Percentiles rank a stretch among this genome's conserved stretches.
Evolutionary conservation across 495 filamentous ascomycete genomes (phyloP).

Genomic region (Neurospora tetrasperma): DNA sequence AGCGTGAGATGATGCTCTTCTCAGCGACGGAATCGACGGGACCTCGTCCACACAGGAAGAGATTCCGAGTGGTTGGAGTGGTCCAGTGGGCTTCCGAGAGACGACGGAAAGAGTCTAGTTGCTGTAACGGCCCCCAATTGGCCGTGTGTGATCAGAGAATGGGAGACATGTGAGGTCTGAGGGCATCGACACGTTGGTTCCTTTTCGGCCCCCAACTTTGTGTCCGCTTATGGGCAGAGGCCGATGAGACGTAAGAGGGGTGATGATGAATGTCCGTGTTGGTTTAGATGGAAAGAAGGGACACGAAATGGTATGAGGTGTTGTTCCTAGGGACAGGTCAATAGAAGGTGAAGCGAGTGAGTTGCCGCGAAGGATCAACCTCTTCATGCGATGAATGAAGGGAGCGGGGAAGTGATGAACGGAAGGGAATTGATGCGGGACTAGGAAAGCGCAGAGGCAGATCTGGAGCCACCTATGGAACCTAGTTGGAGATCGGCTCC

Average conservation of each 20-base stretch:
- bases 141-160: neutral
- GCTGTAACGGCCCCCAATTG: neutral
- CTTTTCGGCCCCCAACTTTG: slow-evolving; percentile 9
- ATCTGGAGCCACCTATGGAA: neutral
- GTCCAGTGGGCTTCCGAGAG: neutral
- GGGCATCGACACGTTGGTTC: neutral
- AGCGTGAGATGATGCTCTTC: neutral
- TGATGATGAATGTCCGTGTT: neutral
- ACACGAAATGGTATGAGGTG: neutral
- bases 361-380: neutral
- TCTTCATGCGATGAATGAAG: neutral
- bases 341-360: neutral
- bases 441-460: neutral
- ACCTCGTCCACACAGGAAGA: neutral
- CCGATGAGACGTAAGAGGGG: neutral
- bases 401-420: neutral
- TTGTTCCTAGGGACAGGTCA: neutral
- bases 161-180: neutral
- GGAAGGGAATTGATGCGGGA: too few species aligned
- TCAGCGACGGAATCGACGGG: neutral
- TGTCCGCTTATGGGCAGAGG: neutral
- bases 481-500: neutral
- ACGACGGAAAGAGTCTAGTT: neutral
- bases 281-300: neutral
- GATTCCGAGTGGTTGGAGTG: neutral